Conservation (phyloP, 2,329 filamentous ascomycete species). For the Talaromyces islandicus region DNA sequence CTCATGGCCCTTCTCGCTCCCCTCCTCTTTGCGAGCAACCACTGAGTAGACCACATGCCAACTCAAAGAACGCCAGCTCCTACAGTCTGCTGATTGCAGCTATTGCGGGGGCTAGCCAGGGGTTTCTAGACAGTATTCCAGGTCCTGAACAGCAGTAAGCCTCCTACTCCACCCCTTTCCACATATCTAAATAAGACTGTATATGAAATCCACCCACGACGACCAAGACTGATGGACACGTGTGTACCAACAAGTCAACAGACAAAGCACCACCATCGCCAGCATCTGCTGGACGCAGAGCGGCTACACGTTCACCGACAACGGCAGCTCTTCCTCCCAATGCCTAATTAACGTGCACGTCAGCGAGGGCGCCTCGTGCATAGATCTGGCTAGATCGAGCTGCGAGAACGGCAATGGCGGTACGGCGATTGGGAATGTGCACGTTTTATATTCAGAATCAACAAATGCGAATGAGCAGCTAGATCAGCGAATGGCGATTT, state of each 20-base stretch:
- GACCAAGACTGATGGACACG: background rate
- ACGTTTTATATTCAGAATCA: too few species aligned
- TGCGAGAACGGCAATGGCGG: too few species aligned
- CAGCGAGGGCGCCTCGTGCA: background rate
- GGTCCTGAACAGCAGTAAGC: too few species aligned
- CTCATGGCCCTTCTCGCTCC: background rate
- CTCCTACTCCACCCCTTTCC: too few species aligned
- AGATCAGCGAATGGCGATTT: too few species aligned
- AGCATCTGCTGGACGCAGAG: background rate
- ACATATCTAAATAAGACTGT: background rate
- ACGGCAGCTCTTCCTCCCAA: background rate
- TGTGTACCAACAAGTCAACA: background rate
- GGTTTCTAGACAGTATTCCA: background rate
- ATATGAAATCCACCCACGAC: conserved; percentile 1
- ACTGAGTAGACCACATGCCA: background rate
- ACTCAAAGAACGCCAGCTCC: background rate
- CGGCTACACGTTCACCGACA: background rate
- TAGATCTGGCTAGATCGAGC: background rate
- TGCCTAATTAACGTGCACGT: background rate
- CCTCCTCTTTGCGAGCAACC: background rate
- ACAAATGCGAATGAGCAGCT: too few species aligned
- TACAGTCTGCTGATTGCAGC: background rate
- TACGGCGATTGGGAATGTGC: too few species aligned
- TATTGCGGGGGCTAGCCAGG: background rate
- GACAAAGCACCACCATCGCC: background rate